Conservation (phyloP, 108 stramenopile genomes). For the Conticribra guillardii region DNA sequence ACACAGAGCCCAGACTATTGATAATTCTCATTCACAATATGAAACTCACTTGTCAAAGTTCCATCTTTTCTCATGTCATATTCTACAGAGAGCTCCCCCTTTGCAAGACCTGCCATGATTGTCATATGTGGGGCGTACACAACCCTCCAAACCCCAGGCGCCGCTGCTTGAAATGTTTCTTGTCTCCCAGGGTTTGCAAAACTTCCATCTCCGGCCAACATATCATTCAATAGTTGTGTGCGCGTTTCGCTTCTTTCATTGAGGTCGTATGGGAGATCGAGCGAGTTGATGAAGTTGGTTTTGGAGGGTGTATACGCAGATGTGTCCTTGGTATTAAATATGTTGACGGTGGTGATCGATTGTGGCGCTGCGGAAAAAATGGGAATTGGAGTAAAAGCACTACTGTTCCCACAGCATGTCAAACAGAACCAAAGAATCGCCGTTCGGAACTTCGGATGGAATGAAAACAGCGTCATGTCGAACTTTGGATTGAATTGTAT, state of each 20-base stretch:
- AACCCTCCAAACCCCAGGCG: constrained; percentile 68
- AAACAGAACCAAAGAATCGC: no score
- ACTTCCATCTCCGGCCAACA: constrained; percentile 23
- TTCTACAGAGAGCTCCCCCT: constrained; percentile 45
- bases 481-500: no score
- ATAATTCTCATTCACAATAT: no score
- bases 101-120: constrained; percentile 35
- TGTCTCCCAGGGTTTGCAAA: constrained; percentile 53
- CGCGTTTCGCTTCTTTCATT: constrained; percentile 44
- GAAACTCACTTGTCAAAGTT: constrained; percentile 48
- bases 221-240: constrained; percentile 45
- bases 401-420: no score
- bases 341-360: background rate
- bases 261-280: constrained; percentile 41
- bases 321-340: background rate
- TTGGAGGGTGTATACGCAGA: background rate
- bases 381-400: no score
- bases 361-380: no score
- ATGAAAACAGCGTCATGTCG: no score
- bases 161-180: constrained; percentile 52
- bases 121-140: constrained; percentile 79
- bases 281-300: constrained; percentile 41
- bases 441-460: no score
- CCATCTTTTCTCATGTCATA: constrained; percentile 61
- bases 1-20: no score